Evolutionary conservation across 768 basidiomycete genomes (phyloP), one percentile per base, ranked within the genome.

Genomic region (Mycena haematopus): DNA sequence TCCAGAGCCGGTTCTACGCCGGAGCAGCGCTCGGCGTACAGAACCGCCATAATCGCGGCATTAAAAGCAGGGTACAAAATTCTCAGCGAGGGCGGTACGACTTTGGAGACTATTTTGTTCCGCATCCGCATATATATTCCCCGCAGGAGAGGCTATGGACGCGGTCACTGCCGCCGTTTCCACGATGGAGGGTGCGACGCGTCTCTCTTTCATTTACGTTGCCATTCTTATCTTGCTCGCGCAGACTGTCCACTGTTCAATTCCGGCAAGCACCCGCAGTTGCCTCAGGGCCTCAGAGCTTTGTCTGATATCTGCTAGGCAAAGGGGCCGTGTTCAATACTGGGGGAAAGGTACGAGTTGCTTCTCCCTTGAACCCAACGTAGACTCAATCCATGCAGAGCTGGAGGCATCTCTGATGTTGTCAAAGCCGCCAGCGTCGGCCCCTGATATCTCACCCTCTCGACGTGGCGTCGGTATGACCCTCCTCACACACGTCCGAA

Each of bases 271-370:
- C 24, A 19, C 42, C 11, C 11, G 46, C 38, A 14, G 5, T 27
- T 27, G 35, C 22, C 17, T 33, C 6, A 8, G 17, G 13, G 35
- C 22, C 17, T 33, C 6, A 8, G 17, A 24, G 22, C 15, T 36
- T 14, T n/a, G 13, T 13, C 15, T 36, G 19, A 58, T 19, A 6
- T 47, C 13, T 29, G 13, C 35, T 22, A 29, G 91, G 85, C 21
- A 90, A 89, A 68, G 92, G 93, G 4, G 89, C 92, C 10, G 92
- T 94, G 19, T 94, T 92, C 77, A 94, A 93, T 67, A 76, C 82
- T 13, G 91, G 78, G 10, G 92, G 92, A 47, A 92, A 92, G 81
- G 91, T 91, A 14, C 22, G 5, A 50, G 73, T 46, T n/a, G 22
- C 13, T 31, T 13, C 24, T n/a, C n/a, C 38, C 2, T 14, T 47